phyloP scores from a whole-genome alignment of 2,329 filamentous ascomycete genomes.

The Zymoseptoria ardabiliae region DNA sequence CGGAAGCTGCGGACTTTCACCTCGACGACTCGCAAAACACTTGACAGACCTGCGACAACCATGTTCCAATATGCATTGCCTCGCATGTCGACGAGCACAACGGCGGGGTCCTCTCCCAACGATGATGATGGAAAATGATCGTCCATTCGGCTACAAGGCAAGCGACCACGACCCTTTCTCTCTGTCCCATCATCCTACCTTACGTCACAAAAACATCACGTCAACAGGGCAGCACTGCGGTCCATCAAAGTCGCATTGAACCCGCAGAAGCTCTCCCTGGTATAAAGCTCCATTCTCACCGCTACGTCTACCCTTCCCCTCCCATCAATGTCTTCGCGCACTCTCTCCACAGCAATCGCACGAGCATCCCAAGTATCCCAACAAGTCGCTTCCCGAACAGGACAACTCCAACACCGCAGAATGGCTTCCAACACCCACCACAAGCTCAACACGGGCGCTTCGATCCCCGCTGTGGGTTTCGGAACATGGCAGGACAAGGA shows the following conservation, averaged over 20 bases:
- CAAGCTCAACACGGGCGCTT: slow-evolving; percentile 33
- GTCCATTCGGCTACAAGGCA: neutral
- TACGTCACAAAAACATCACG: slow-evolving; percentile 1
- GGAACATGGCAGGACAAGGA: slow-evolving; percentile 50
- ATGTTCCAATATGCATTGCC: neutral
- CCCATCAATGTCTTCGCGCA: slow-evolving; percentile 5
- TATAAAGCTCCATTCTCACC: neutral
- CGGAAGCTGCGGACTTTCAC: no score
- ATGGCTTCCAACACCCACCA: slow-evolving; percentile 27
- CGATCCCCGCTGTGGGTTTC: slow-evolving; percentile 34
- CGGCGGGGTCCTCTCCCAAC: neutral
- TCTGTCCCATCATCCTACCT: neutral
- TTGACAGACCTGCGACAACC: neutral
- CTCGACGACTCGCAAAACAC: neutral
- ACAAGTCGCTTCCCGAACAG: slow-evolving; percentile 2
- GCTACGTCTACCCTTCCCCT: neutral
- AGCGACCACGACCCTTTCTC: neutral
- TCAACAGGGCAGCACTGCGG: neutral
- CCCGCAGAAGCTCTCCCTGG: neutral
- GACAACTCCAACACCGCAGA: slow-evolving; percentile 15
- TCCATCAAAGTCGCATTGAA: neutral
- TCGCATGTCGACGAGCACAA: neutral
- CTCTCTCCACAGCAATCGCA: slow-evolving; percentile 7
- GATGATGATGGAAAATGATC: neutral
- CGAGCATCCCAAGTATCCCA: slow-evolving; percentile 14